Evolutionary conservation across 306 rosid species (phyloP).

Genomic region (Cicer arietinum): DNA sequence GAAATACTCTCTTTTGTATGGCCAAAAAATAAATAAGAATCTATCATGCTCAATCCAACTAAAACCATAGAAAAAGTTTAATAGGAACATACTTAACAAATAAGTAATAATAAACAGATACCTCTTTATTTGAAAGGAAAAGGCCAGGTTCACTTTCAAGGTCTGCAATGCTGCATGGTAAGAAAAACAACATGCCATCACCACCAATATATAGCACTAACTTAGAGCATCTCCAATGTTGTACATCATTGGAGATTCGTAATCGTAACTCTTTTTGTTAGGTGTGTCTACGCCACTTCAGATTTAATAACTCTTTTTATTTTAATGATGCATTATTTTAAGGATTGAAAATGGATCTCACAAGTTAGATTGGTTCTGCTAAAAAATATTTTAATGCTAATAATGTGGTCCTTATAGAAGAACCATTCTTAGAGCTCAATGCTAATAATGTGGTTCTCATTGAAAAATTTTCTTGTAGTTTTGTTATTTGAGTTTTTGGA

Average conservation of each 20-base stretch:
- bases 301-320: too few species aligned
- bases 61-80: conserved; percentile 22
- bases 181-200: conserved; percentile 39
- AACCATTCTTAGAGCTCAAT: not conserved
- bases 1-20: conserved; percentile 62
- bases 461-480: too few species aligned
- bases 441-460: not conserved
- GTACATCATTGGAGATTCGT: too few species aligned
- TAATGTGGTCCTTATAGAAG: not conserved
- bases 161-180: conserved; percentile 78
- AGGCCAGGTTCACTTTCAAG: conserved; percentile 95
- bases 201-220: not conserved
- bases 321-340: not conserved
- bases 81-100: conserved; percentile 29
- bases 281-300: not conserved
- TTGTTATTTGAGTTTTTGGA: too few species aligned
- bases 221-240: too few species aligned
- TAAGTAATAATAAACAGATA: conserved; percentile 11
- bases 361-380: not conserved
- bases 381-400: not conserved
- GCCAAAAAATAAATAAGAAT: not conserved
- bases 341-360: not conserved
- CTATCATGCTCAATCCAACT: conserved; percentile 35
- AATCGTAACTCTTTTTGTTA: not conserved
- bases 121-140: conserved; percentile 82